Evolutionary conservation across 306 rosid species (phyloP).

Genomic region (apple (Malus domestica)): DNA sequence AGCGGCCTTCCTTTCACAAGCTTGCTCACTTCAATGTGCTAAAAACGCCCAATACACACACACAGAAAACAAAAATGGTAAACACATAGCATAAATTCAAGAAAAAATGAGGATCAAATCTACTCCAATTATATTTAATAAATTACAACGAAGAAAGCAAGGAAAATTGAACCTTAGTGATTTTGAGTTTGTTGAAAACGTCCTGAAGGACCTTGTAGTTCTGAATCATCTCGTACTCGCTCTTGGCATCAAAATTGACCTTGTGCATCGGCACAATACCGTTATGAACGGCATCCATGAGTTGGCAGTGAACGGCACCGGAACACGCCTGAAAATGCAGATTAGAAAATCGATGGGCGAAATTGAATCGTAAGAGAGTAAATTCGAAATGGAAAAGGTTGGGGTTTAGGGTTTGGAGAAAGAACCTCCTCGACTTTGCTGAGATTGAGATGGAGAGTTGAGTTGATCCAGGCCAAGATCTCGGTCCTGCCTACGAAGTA

Average conservation of each 20-base stretch:
- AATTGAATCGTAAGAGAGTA: too few relatives aligned
- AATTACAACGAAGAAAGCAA: neutral
- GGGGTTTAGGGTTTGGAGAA: constrained; percentile 2
- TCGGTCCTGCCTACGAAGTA: constrained; percentile 96
- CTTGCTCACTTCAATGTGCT: constrained; percentile 90
- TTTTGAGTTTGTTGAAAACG: constrained; percentile 83
- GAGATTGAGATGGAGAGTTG: constrained; percentile 81
- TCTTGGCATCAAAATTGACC: constrained; percentile 92
- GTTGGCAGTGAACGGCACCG: constrained; percentile 94
- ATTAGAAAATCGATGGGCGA: neutral
- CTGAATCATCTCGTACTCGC: constrained; percentile 95
- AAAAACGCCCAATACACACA: neutral
- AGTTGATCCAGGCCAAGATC: constrained; percentile 87
- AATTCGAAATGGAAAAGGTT: neutral
- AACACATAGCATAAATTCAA: neutral
- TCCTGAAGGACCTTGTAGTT: constrained; percentile 97
- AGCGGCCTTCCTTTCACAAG: constrained; percentile 90
- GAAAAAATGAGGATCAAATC: neutral
- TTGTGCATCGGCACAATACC: constrained; percentile 96
- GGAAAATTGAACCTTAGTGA: constrained; percentile 56
- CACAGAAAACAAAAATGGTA: neutral
- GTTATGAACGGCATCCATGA: constrained; percentile 80
- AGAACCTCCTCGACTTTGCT: constrained; percentile 83
- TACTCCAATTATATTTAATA: neutral
- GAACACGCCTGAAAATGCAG: constrained; percentile 56